phyloP scores from a whole-genome alignment of 2,329 filamentous ascomycete genomes.

The Trichophyton schoenleinii region DNA sequence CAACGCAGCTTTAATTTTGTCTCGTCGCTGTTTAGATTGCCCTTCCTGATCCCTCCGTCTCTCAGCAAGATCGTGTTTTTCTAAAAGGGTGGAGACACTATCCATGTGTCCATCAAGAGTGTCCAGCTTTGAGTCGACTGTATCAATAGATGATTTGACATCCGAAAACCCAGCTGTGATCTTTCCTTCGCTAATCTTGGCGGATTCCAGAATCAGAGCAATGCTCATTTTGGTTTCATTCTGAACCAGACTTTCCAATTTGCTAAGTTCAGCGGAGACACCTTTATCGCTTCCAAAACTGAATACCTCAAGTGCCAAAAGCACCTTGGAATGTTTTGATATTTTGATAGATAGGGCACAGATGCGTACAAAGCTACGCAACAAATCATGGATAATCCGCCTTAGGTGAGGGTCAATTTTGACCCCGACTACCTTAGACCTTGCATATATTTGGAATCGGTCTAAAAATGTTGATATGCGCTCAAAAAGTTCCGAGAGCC shows the following conservation, averaged over 20 bases:
- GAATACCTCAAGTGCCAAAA: slow-evolving; percentile 19
- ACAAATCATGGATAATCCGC: slow-evolving; percentile 18
- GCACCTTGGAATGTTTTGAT: slow-evolving; percentile 17
- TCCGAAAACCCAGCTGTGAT: slow-evolving; percentile 12
- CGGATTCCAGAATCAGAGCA: slow-evolving; percentile 18
- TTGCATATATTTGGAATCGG: slow-evolving; percentile 19
- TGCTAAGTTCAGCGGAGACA: slow-evolving; percentile 17
- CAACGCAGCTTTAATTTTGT: slow-evolving; percentile 12
- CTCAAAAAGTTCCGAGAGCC: slow-evolving; percentile 17
- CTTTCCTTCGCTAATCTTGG: slow-evolving; percentile 16
- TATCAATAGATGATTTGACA: slow-evolving; percentile 9
- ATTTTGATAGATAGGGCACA: slow-evolving; percentile 19
- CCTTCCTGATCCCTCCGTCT: slow-evolving; percentile 10
- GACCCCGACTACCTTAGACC: slow-evolving; percentile 14
- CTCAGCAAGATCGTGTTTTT: slow-evolving; percentile 5
- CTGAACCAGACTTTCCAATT: slow-evolving; percentile 17
- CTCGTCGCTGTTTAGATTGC: slow-evolving; percentile 6
- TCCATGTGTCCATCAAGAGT: slow-evolving; percentile 8
- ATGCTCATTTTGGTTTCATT: slow-evolving; percentile 20
- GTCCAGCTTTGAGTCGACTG: slow-evolving; percentile 10
- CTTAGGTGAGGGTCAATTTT: slow-evolving; percentile 17
- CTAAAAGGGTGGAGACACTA: slow-evolving; percentile 8
- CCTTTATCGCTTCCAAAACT: slow-evolving; percentile 21
- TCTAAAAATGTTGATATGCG: slow-evolving; percentile 20
- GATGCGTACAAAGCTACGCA: slow-evolving; percentile 19